These are phyloP conservation scores for Fagopyrum homotropicum DNA, from an alignment of 148 eudicot species.

Conservation along the genomic window DNA sequence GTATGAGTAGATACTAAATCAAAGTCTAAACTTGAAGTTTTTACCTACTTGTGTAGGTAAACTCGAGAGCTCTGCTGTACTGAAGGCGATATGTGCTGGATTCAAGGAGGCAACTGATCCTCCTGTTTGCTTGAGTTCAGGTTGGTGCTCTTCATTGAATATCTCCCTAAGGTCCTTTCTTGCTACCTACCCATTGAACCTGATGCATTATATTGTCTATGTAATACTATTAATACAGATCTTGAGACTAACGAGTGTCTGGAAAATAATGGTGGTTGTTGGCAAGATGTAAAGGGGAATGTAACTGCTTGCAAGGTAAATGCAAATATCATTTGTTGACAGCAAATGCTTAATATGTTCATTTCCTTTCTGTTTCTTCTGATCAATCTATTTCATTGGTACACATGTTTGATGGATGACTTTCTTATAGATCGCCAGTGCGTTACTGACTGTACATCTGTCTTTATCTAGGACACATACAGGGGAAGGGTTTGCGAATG, in stretches of 20 bases:
- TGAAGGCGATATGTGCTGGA: conserved; percentile 88
- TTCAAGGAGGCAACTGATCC: conserved; percentile 87
- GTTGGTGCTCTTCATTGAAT: conserved; percentile 20
- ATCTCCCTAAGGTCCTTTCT: not conserved
- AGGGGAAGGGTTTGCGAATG: conserved; percentile 92
- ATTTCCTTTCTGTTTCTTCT: not conserved
- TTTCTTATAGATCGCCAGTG: not conserved
- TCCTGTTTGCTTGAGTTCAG: conserved; percentile 67
- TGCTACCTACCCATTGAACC: not conserved
- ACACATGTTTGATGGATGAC: not conserved
- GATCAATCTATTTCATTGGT: not conserved
- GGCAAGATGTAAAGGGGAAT: conserved; percentile 50
- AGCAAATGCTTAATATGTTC: not conserved
- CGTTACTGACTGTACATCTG: not conserved
- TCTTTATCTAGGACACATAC: conserved; percentile 59
- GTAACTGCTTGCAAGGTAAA: conserved; percentile 84
- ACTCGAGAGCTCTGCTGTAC: conserved; percentile 74
- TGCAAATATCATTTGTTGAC: not conserved
- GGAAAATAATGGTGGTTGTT: conserved; percentile 86
- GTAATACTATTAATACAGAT: conserved; percentile 28
- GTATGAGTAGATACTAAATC: not conserved
- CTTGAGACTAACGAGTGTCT: conserved; percentile 90
- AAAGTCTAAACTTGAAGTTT: not conserved
- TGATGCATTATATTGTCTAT: not conserved
- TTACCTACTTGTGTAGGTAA: conserved; percentile 39